Evolutionary conservation across 2,329 filamentous ascomycete genomes (phyloP), one percentile per base, ranked within the genome.

Genomic region (Claviceps cyperi): DNA sequence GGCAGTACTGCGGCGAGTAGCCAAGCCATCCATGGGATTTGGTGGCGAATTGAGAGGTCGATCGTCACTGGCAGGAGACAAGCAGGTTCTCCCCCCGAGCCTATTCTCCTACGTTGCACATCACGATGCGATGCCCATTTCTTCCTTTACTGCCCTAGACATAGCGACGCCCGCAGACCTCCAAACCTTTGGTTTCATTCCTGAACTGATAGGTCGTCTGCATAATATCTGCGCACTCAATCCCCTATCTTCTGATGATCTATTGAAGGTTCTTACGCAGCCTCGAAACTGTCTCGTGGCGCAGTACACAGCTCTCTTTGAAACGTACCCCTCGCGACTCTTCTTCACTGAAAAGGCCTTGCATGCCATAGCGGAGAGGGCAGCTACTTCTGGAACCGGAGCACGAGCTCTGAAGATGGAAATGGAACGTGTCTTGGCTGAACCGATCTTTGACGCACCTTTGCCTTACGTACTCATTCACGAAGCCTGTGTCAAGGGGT

Each of bases 161-260:
- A 76, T 92, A 21, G 77, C 85, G 24, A 84, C 80, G 4, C 84
- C 87, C 1, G 72, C 78, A 11, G 85, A 94, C 59, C 71, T 94
- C 2, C 87, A 94, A 65, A 78, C 76, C 43, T 96, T 89, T 60
- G 91, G 90, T 14, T 87, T 96, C 62, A 96, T 96, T 49, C 90
- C 90, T 0, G 90, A 96, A 67, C 74, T 96, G n/a, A 84, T 97
- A 49, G 92, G 92, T n/a, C 85, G 92, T 17, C 81, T 98, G 46
- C 91, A 94, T 48, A 87, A 95, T 52, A 84, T 89, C 46, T 89
- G 88, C 53, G 86, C 92, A 0, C 77, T 98, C 0, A 83, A 86
- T 14, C 82, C 88, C 0, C 74, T 98, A 1, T 78, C 77, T 1
- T 69, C 75, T 14, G 62, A 73, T 22, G 78, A 83, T 52, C 79